Conservation (phyloP, 257 asterid species). For the Echium plantagineum region DNA sequence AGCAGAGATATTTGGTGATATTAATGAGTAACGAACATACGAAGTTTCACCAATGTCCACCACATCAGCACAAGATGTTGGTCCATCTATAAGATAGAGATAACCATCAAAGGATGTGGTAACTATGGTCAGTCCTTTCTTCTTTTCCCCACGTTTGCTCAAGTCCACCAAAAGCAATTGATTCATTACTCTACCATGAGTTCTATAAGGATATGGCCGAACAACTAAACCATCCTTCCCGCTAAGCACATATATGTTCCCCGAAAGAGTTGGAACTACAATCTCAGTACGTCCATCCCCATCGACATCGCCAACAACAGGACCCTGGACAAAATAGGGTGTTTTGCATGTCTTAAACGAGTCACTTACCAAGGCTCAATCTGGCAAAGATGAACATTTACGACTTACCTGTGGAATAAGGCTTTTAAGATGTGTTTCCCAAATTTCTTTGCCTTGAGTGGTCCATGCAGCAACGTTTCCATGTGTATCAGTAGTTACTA, state of each 20-base stretch:
- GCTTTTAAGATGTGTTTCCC: slow-evolving; percentile 91
- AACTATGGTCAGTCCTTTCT: slow-evolving; percentile 86
- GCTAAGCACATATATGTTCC: slow-evolving; percentile 86
- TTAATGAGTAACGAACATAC: slow-evolving; percentile 35
- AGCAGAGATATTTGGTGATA: background rate
- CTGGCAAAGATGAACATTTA: background rate
- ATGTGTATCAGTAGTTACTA: slow-evolving; percentile 87
- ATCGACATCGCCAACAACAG: slow-evolving; percentile 85
- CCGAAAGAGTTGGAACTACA: slow-evolving; percentile 89
- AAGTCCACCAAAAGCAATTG: slow-evolving; percentile 90
- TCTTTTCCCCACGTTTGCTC: slow-evolving; percentile 84
- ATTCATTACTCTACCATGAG: slow-evolving; percentile 96
- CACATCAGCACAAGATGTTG: slow-evolving; percentile 97
- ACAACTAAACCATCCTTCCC: slow-evolving; percentile 88
- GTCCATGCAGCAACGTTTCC: slow-evolving; percentile 99
- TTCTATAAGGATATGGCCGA: slow-evolving; percentile 89
- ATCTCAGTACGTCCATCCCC: slow-evolving; percentile 97
- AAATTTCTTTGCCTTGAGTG: slow-evolving; percentile 82
- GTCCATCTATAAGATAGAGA: slow-evolving; percentile 91
- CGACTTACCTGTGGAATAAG: slow-evolving; percentile 78
- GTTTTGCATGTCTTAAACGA: slow-evolving; percentile 8
- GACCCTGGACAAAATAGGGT: slow-evolving; percentile 41
- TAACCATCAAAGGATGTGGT: slow-evolving; percentile 94
- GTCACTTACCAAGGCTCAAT: background rate
- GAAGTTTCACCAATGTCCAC: slow-evolving; percentile 99